Conservation (phyloP, 2,329 filamentous ascomycete genomes). For the Trichoderma semiorbis region DNA sequence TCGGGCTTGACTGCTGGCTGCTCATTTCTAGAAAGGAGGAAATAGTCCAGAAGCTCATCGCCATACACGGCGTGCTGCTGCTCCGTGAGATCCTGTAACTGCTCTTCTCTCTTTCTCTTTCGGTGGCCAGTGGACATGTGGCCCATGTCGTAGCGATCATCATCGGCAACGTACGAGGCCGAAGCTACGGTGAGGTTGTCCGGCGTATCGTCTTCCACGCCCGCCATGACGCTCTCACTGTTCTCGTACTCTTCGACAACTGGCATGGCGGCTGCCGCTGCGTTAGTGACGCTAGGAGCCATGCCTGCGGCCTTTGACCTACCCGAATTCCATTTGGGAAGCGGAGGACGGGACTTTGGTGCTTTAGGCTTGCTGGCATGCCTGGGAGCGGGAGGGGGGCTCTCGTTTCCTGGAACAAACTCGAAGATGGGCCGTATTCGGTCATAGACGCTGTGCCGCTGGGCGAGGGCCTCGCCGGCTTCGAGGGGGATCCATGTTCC, state of each 20-base stretch:
- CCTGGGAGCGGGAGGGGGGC: constrained; percentile 88
- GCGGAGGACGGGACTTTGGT: constrained; percentile 49
- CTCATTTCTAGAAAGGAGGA: constrained; percentile 80
- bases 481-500: constrained; percentile 95
- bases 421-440: constrained; percentile 86
- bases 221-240: constrained; percentile 56
- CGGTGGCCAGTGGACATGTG: constrained; percentile 58
- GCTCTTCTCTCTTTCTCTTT: constrained; percentile 75
- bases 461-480: constrained; percentile 75
- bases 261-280: constrained; percentile 25
- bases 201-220: constrained; percentile 72
- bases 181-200: constrained; percentile 82
- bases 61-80: constrained; percentile 88
- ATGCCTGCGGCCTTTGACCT: constrained; percentile 15
- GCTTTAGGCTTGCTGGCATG: constrained; percentile 85
- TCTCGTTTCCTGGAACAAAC: constrained; percentile 77
- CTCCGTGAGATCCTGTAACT: constrained; percentile 62
- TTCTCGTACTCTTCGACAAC: constrained; percentile 62
- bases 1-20: constrained; percentile 69
- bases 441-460: constrained; percentile 81
- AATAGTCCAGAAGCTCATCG: constrained; percentile 93
- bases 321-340: constrained; percentile 53
- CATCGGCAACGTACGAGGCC: constrained; percentile 80
- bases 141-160: constrained; percentile 69
- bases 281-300: constrained; percentile 20